Conservation (phyloP, 2,329 filamentous ascomycete genomes). For the Paraconiothyrium brasiliense region DNA sequence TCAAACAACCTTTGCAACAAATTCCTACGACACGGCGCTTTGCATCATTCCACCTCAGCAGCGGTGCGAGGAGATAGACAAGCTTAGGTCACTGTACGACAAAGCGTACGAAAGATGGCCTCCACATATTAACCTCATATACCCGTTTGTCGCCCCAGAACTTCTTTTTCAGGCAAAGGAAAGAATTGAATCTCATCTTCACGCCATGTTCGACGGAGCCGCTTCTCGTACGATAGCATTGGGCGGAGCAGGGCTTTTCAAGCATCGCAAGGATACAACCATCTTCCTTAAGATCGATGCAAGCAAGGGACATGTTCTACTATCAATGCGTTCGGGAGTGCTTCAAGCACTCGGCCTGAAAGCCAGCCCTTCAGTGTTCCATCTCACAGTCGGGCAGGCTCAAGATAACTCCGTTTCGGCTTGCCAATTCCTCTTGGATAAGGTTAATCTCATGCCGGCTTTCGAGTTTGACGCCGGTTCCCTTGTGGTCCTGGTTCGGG, state of each 20-base stretch:
- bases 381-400: constrained; percentile 70
- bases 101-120: constrained; percentile 70
- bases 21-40: constrained; percentile 67
- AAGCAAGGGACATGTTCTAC: constrained; percentile 17
- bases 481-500: constrained; percentile 64
- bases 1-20: constrained; percentile 29
- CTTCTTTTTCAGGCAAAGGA: constrained; percentile 54
- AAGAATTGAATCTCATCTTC: constrained; percentile 52
- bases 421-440: constrained; percentile 63
- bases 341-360: constrained; percentile 38
- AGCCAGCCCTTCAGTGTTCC: constrained; percentile 48
- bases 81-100: constrained; percentile 70
- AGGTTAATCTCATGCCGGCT: constrained; percentile 59
- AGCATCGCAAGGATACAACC: constrained; percentile 61
- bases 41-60: constrained; percentile 65
- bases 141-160: constrained; percentile 68
- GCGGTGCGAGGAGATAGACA: constrained; percentile 61
- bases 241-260: constrained; percentile 58
- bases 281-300: constrained; percentile 34
- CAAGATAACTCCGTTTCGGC: constrained; percentile 56
- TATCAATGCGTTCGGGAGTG: constrained; percentile 27
- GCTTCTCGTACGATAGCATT: constrained; percentile 38
- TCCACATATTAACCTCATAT: constrained; percentile 72
- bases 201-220: constrained; percentile 26
- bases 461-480: constrained; percentile 60